phyloP scores from a whole-genome alignment of 345 rosid genomes.

The Trapa incisa region DNA sequence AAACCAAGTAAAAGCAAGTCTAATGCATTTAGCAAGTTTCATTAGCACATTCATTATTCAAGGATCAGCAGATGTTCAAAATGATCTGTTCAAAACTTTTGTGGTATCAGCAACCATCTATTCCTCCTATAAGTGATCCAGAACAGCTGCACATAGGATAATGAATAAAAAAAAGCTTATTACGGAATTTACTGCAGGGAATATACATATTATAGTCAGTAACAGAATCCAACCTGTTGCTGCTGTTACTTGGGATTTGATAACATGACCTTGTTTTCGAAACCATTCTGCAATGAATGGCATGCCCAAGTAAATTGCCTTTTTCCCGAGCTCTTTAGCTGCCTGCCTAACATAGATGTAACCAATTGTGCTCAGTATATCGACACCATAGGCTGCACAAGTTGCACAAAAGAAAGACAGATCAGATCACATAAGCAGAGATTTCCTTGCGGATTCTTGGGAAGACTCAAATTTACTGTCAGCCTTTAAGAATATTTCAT shows the following conservation, averaged over 20 bases:
- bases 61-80: background rate
- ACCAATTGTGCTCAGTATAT: slow-evolving; percentile 88
- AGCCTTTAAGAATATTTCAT: background rate
- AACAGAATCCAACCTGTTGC: slow-evolving; percentile 63
- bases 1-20: background rate
- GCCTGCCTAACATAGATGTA: slow-evolving; percentile 88
- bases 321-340: slow-evolving; percentile 94
- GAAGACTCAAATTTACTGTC: background rate
- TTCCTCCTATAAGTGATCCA: background rate
- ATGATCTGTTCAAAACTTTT: background rate
- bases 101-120: background rate
- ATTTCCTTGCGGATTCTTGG: background rate
- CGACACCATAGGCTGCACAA: slow-evolving; percentile 82
- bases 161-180: background rate
- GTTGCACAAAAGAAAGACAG: background rate
- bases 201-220: background rate
- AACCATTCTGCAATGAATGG: slow-evolving; percentile 98
- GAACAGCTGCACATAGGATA: background rate
- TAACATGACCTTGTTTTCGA: slow-evolving; percentile 85
- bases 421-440: background rate
- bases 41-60: background rate
- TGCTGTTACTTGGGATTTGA: slow-evolving; percentile 96
- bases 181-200: background rate
- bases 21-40: background rate
- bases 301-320: slow-evolving; percentile 68